These are phyloP conservation scores for Magnaporthiopsis incrustans DNA, from an alignment of 2,329 filamentous ascomycete species.

Conservation along the genomic window DNA sequence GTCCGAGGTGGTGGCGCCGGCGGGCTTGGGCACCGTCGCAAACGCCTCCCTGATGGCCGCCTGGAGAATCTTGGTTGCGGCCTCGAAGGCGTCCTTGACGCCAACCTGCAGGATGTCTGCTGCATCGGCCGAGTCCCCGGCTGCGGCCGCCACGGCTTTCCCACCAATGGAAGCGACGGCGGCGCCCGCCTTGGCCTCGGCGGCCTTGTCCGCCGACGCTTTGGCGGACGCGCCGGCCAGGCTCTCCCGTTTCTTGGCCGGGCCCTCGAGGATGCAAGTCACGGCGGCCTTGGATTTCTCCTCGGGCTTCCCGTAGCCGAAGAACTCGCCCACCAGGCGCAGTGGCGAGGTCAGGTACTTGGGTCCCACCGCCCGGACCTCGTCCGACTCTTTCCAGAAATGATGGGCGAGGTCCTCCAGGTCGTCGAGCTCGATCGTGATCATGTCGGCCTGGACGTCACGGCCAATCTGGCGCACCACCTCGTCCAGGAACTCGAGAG, in stretches of 20 bases:
- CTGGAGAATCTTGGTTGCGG: background rate
- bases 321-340: conserved; percentile 1
- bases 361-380: too few relatives aligned
- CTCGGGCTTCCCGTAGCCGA: background rate
- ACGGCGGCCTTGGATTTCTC: background rate
- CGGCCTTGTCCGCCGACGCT: background rate
- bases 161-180: background rate
- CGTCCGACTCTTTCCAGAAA: background rate
- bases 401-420: conserved; percentile 1
- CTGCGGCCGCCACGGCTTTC: background rate
- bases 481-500: conserved; percentile 1
- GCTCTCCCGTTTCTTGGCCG: background rate
- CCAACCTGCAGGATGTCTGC: conserved; percentile 1
- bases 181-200: too few relatives aligned
- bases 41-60: conserved; percentile 1
- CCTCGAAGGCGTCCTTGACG: conserved; percentile 3
- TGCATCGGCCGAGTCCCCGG: background rate
- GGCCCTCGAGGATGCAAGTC: background rate
- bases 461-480: background rate
- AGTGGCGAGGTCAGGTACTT: background rate
- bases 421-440: background rate
- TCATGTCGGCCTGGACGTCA: conserved; percentile 1
- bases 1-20: background rate
- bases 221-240: background rate
- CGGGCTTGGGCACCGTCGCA: background rate